Evolutionary conservation across 2,329 filamentous ascomycete genomes (phyloP).

Genomic region (Cladophialophora yegresii): DNA sequence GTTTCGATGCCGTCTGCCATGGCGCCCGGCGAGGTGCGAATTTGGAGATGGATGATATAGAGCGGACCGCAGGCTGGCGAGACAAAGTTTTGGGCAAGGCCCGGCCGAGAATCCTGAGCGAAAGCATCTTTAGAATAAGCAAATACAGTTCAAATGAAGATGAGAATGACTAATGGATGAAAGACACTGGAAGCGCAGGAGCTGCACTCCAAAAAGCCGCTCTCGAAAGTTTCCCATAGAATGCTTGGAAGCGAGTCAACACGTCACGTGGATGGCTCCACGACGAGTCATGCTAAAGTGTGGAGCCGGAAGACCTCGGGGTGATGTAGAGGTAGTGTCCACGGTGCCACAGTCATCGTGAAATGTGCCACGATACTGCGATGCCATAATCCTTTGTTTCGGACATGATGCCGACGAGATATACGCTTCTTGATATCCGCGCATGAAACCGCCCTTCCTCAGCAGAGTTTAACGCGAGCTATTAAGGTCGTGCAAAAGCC

Average conservation of each 20-base stretch:
- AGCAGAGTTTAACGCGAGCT: not conserved
- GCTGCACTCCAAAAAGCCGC: not conserved
- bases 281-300: not conserved
- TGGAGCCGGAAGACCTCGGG: too few species aligned
- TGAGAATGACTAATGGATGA: constrained; percentile 7
- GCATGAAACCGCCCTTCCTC: not conserved
- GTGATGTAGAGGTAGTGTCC: not conserved
- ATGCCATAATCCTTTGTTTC: not conserved
- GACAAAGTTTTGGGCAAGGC: constrained; percentile 65
- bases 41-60: constrained; percentile 53
- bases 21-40: constrained; percentile 54
- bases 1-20: constrained; percentile 49
- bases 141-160: not conserved
- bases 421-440: not conserved
- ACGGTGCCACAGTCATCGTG: too few species aligned
- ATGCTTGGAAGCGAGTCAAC: not conserved
- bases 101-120: constrained; percentile 66
- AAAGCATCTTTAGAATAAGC: constrained; percentile 61
- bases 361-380: not conserved
- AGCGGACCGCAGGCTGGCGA: constrained; percentile 58
- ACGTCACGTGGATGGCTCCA: not conserved
- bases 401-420: not conserved
- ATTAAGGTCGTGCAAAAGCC: not conserved
- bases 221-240: constrained; percentile 1
- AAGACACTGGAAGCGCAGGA: not conserved